Conservation (phyloP, 768 basidiomycete species). For the Boletus fagicola region DNA sequence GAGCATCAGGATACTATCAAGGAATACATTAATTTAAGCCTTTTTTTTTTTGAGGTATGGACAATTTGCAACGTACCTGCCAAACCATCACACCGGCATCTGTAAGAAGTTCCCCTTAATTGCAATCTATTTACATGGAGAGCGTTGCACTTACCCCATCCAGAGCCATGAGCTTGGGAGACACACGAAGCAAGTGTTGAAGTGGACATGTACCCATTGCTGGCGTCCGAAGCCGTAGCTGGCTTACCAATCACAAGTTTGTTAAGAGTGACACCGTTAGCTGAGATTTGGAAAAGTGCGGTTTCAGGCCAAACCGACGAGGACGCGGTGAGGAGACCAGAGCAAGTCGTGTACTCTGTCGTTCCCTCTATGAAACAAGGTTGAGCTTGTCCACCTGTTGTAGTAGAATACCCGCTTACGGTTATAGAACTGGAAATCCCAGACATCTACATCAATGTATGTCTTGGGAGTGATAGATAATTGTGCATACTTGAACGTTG, state of each 20-base stretch:
- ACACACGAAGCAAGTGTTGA: too few relatives aligned
- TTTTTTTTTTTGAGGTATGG: neutral
- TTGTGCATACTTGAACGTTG: slow-evolving; percentile 37
- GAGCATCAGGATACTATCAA: slow-evolving; percentile 40
- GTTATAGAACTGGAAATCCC: slow-evolving; percentile 19
- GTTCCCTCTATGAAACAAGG: slow-evolving; percentile 31
- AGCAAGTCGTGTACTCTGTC: slow-evolving; percentile 37
- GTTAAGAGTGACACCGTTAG: slow-evolving; percentile 53
- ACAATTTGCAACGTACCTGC: slow-evolving; percentile 27
- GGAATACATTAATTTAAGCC: neutral
- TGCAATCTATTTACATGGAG: neutral
- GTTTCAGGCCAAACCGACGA: slow-evolving; percentile 41
- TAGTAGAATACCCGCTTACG: slow-evolving; percentile 8
- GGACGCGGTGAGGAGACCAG: slow-evolving; percentile 38
- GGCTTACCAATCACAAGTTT: slow-evolving; percentile 82
- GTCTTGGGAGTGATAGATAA: neutral
- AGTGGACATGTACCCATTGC: slow-evolving; percentile 55
- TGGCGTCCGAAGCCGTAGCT: slow-evolving; percentile 46
- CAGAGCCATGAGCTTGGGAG: slow-evolving; percentile 45
- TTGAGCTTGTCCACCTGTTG: neutral
- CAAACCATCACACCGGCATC: slow-evolving; percentile 43
- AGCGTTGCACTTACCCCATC: slow-evolving; percentile 12
- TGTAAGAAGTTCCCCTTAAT: neutral
- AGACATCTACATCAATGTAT: neutral
- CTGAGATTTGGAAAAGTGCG: slow-evolving; percentile 46